phyloP scores from a whole-genome alignment of 345 rosid genomes.

The Rhodamnia argentea region DNA sequence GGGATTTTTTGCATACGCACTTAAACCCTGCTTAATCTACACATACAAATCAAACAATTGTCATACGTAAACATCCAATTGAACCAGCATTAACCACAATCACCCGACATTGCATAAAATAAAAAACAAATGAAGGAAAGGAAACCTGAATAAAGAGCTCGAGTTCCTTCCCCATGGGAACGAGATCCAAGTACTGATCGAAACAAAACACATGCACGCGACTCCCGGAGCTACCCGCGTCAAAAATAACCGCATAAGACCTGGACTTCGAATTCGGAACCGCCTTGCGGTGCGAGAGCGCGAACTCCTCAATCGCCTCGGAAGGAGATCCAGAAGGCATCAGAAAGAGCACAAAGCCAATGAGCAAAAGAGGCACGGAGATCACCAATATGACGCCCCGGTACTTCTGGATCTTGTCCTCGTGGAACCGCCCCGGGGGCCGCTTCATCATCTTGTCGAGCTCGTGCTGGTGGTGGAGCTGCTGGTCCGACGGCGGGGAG shows the following conservation, averaged over 20 bases:
- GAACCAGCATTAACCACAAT: neutral
- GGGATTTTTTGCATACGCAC: constrained; percentile 69
- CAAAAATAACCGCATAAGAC: constrained; percentile 74
- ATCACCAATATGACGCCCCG: constrained; percentile 53
- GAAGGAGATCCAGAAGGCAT: constrained; percentile 46
- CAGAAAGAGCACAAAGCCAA: constrained; percentile 45
- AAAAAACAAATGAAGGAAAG: neutral
- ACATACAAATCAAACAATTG: constrained; percentile 2
- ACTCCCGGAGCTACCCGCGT: constrained; percentile 97
- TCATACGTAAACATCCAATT: constrained; percentile 2
- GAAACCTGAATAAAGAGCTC: constrained; percentile 54
- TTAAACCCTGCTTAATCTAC: constrained; percentile 81
- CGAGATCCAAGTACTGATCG: constrained; percentile 81
- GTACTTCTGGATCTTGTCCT: constrained; percentile 74
- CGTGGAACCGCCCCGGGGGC: constrained; percentile 29
- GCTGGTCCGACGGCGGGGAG: constrained; percentile 15
- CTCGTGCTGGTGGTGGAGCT: constrained; percentile 15
- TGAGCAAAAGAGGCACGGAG: constrained; percentile 53
- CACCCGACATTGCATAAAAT: neutral
- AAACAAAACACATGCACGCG: constrained; percentile 93
- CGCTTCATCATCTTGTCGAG: constrained; percentile 56
- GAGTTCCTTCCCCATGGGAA: constrained; percentile 74
- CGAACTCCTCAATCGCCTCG: constrained; percentile 31
- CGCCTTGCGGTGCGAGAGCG: constrained; percentile 31
- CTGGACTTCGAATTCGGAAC: constrained; percentile 25